Evolutionary conservation across 805 yeast genomes (phyloP), one percentile per base, ranked within the genome.

Genomic region (Maudiozyma pseudohumilis): DNA sequence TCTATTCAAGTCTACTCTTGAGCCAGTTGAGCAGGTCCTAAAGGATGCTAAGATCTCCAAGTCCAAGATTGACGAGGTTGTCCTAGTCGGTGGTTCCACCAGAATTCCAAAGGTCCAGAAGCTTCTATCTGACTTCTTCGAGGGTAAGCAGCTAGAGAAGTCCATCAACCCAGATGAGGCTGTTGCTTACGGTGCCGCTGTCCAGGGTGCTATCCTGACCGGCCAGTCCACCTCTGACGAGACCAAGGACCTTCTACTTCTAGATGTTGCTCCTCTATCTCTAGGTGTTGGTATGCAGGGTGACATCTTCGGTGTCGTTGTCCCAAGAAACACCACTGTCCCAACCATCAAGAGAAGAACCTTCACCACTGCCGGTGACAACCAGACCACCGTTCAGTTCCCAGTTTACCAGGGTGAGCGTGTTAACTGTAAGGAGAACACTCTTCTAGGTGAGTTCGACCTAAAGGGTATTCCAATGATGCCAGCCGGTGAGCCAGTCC

Each of bases 351-450:
- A 89, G 83, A 82, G 95, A 65, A 87, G 95, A 76, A 89, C 95
- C 56, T 89, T 89, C 86, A 87, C 98, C 65, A 89, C 98, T 55
- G 94, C 85, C 62, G 95, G 83, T 58, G 98, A 89, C 77, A 86
- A 85, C 77, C 98, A 89, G 75, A 89, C 97, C 63, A 85, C 95
- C 55, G 97, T 89, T 52, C 92, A 85, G 71, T 87, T 89, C 83
- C 96, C 95, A 70, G 97, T 89, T 53, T 89, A 82, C 80, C 96
- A 89, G 77, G 98, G 98, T 80, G 98, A 89, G 78, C 92, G 98
- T 77, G 94, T 89, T 61, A 83, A 87, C 87, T 87, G 95, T 69
- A 72, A 81, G 63, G 97, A 89, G 75, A 89, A 89, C 86, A 85
- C 95, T 64, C 75, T 81, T 61, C 81, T 89, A 66, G 98, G 97